phyloP scores from a whole-genome alignment of 495 filamentous ascomycete genomes.

The Aspergillus funiculosus region DNA sequence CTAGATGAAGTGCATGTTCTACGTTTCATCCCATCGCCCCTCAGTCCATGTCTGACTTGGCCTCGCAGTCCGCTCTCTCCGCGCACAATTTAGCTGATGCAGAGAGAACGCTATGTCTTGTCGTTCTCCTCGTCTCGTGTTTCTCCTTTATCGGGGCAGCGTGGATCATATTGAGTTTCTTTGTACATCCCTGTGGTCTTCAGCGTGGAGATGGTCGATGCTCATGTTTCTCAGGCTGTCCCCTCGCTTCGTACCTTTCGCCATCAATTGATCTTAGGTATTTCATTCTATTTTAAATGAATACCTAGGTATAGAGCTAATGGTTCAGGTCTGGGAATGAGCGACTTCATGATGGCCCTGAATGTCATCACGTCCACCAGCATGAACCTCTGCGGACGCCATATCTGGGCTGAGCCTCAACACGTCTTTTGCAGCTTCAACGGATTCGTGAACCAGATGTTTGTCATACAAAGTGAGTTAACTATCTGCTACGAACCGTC shows the following conservation, averaged over 20 bases:
- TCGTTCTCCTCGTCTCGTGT: background rate
- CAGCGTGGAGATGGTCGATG: background rate
- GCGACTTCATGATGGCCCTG: slow-evolving; percentile 10
- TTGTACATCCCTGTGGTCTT: background rate
- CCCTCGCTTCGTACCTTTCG: slow-evolving; percentile 8
- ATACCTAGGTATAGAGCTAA: background rate
- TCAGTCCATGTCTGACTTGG: slow-evolving; percentile 1
- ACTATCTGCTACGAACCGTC: background rate
- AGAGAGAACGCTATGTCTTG: slow-evolving; percentile 5
- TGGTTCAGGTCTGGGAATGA: slow-evolving; percentile 1
- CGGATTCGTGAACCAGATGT: slow-evolving; percentile 11
- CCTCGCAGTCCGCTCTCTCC: background rate
- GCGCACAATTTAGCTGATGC: slow-evolving; percentile 1
- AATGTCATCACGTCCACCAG: slow-evolving; percentile 4
- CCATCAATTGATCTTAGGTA: slow-evolving; percentile 7
- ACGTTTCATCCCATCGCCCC: background rate
- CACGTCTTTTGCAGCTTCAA: slow-evolving; percentile 4
- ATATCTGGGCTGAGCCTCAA: slow-evolving; percentile 5
- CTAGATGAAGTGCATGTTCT: background rate
- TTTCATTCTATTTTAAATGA: background rate
- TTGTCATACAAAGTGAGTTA: slow-evolving; percentile 9
- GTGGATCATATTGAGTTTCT: slow-evolving; percentile 5
- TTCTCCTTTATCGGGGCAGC: slow-evolving; percentile 3
- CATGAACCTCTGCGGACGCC: slow-evolving; percentile 5
- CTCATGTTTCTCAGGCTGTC: background rate